Evolutionary conservation across 1,139 yeast species (phyloP).

Genomic region (Suhomyces maxii): DNA sequence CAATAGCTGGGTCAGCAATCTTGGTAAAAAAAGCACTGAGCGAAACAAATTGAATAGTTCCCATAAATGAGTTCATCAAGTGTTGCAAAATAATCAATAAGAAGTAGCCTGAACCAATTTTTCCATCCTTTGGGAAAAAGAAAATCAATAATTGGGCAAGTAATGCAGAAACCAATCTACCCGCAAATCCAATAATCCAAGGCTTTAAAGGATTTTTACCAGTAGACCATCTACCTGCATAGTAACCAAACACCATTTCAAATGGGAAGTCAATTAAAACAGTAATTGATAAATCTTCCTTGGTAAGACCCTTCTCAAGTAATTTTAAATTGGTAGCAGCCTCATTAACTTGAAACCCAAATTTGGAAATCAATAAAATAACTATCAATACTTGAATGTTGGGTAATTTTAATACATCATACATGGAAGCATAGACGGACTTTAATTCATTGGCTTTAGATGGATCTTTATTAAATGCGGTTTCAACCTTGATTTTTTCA

Average conservation of each 20-base stretch:
- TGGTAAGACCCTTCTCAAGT: constrained; percentile 88
- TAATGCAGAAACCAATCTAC: constrained; percentile 73
- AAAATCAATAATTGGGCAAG: constrained; percentile 74
- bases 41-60: constrained; percentile 92
- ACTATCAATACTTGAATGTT: constrained; percentile 74
- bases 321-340: constrained; percentile 91
- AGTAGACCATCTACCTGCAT: constrained; percentile 92
- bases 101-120: constrained; percentile 55
- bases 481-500: constrained; percentile 31
- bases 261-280: constrained; percentile 95
- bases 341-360: constrained; percentile 95
- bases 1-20: constrained; percentile 92
- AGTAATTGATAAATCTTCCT: constrained; percentile 90
- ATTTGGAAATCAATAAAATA: constrained; percentile 76
- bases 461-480: constrained; percentile 28
- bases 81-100: constrained; percentile 76
- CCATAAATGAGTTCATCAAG: constrained; percentile 84
- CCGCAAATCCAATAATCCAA: constrained; percentile 89
- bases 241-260: constrained; percentile 91
- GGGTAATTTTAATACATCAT: constrained; percentile 69
- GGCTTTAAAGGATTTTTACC: constrained; percentile 74
- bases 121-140: constrained; percentile 64
- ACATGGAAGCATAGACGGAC: constrained; percentile 73
- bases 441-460: constrained; percentile 31
- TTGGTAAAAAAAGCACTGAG: constrained; percentile 93